phyloP scores from a whole-genome alignment of 345 rosid genomes.

The Abelmoschus esculentus region DNA sequence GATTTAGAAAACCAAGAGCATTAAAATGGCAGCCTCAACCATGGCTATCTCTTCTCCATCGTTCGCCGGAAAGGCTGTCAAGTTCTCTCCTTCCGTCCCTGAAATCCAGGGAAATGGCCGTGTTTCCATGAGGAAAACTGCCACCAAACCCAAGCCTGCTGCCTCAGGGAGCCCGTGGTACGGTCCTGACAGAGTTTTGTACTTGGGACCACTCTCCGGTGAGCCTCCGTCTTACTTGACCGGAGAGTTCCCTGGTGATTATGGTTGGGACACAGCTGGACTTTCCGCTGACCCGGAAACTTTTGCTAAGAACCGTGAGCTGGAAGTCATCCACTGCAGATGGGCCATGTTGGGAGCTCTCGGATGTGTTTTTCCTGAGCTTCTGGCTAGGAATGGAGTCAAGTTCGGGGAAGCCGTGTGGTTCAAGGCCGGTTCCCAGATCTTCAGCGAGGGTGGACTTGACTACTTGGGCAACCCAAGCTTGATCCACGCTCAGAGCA shows the following conservation, averaged over 20 bases:
- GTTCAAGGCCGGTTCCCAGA: conserved; percentile 84
- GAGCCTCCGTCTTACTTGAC: conserved; percentile 72
- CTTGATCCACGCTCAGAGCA: conserved; percentile 74
- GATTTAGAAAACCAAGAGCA: not conserved
- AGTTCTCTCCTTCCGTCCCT: conserved; percentile 29
- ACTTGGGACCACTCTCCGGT: conserved; percentile 74
- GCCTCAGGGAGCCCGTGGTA: conserved; percentile 59
- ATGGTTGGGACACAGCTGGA: conserved; percentile 77
- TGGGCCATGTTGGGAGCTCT: conserved; percentile 86
- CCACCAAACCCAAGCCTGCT: conserved; percentile 1
- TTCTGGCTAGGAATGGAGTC: conserved; percentile 62
- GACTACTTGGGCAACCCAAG: conserved; percentile 82
- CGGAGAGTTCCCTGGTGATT: conserved; percentile 70
- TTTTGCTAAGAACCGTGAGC: conserved; percentile 79
- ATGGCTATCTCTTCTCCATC: conserved; percentile 51
- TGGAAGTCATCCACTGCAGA: conserved; percentile 69
- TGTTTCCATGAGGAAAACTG: conserved; percentile 40
- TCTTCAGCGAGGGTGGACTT: conserved; percentile 75
- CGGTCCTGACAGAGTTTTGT: conserved; percentile 67
- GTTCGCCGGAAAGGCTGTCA: conserved; percentile 41
- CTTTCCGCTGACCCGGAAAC: conserved; percentile 85
- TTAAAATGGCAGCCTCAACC: conserved; percentile 41
- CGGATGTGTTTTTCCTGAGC: conserved; percentile 74
- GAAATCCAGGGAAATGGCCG: conserved; percentile 32
- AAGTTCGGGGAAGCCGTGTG: conserved; percentile 73